Evolutionary conservation across 2,329 filamentous ascomycete genomes (phyloP).

Genomic region (Colletotrichum godetiae): DNA sequence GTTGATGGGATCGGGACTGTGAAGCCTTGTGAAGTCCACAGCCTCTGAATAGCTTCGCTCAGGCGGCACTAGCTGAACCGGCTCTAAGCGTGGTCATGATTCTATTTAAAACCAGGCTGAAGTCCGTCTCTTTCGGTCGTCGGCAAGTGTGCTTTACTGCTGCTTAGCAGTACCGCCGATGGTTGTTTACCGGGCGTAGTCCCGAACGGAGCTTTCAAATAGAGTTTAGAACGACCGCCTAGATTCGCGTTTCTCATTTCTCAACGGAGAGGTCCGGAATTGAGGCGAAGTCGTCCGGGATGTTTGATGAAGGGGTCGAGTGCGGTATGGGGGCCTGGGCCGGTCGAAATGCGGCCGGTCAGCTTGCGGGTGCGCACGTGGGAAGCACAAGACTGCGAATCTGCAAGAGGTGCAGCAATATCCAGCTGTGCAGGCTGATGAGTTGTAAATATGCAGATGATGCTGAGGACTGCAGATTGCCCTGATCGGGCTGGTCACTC

Average conservation of each 20-base stretch:
- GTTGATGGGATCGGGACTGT: not conserved
- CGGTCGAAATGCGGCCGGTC: constrained; percentile 17
- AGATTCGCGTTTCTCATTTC: not conserved
- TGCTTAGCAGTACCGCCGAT: not conserved
- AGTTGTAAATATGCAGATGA: not conserved
- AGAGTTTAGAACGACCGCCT: constrained; percentile 14
- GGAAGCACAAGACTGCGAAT: constrained; percentile 2
- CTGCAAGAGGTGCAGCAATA: constrained; percentile 24
- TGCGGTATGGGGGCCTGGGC: constrained; percentile 23
- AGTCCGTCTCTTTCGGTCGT: not conserved
- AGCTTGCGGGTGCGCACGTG: constrained; percentile 10
- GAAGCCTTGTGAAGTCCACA: not conserved
- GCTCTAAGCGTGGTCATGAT: not conserved
- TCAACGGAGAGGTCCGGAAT: constrained; percentile 17
- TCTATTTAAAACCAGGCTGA: not conserved
- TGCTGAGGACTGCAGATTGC: not conserved
- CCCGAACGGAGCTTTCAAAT: constrained; percentile 5
- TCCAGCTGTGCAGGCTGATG: constrained; percentile 18
- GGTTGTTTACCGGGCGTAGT: constrained; percentile 8
- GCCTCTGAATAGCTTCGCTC: not conserved
- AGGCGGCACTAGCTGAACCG: too few species aligned
- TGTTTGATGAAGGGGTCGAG: constrained; percentile 28
- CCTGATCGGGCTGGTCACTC: not conserved
- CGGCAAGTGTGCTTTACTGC: not conserved
- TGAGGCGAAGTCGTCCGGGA: constrained; percentile 19